phyloP scores from a whole-genome alignment of 495 filamentous ascomycete genomes.

The Chaetomium cochliodes region DNA sequence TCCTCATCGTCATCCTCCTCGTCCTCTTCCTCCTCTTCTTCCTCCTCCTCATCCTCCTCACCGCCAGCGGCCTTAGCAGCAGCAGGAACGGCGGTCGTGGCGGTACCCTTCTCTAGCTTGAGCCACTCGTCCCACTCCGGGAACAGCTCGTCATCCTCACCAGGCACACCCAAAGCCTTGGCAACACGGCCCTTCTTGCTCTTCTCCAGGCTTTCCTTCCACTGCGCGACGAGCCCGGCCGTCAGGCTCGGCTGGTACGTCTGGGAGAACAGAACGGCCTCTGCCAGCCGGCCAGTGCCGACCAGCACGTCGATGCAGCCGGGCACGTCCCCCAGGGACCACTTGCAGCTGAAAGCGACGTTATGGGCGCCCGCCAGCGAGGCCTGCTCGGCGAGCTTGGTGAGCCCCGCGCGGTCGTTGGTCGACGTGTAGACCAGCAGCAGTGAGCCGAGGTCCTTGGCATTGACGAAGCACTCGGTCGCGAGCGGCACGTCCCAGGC shows the following conservation, averaged over 20 bases:
- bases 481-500: slow-evolving; percentile 86
- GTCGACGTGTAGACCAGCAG: slow-evolving; percentile 84
- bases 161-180: slow-evolving; percentile 78
- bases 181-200: slow-evolving; percentile 78
- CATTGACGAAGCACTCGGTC: slow-evolving; percentile 86
- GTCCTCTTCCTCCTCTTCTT: slow-evolving; percentile 18
- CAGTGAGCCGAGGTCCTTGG: slow-evolving; percentile 85
- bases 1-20: slow-evolving; percentile 26
- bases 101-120: slow-evolving; percentile 70
- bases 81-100: slow-evolving; percentile 25
- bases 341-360: slow-evolving; percentile 84
- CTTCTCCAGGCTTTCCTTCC: slow-evolving; percentile 80
- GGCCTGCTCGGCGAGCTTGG: slow-evolving; percentile 68
- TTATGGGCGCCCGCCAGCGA: slow-evolving; percentile 78
- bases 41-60: slow-evolving; percentile 20
- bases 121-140: slow-evolving; percentile 94
- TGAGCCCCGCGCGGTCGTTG: slow-evolving; percentile 69
- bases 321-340: slow-evolving; percentile 80
- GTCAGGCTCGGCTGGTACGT: slow-evolving; percentile 89
- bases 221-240: slow-evolving; percentile 62
- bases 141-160: slow-evolving; percentile 86
- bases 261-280: slow-evolving; percentile 87
- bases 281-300: slow-evolving; percentile 72
- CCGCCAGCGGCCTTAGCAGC: slow-evolving; percentile 27
- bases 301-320: slow-evolving; percentile 78